Evolutionary conservation across 2,329 filamentous ascomycete species (phyloP).

Genomic region (Phaeophleospora eucalypticola): DNA sequence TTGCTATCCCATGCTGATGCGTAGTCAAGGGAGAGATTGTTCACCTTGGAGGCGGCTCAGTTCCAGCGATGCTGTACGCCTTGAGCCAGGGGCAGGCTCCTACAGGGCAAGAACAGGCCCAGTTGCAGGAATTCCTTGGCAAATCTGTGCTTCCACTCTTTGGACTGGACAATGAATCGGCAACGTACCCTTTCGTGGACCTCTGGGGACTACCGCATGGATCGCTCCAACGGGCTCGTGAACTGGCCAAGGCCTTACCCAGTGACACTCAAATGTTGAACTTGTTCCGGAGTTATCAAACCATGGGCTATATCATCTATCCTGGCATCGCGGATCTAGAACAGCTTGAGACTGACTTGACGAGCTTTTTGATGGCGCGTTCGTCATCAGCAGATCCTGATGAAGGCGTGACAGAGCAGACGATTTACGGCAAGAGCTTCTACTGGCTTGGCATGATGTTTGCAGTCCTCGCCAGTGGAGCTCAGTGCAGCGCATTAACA

Average conservation of each 20-base stretch:
- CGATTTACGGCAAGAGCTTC: slow-evolving; percentile 55
- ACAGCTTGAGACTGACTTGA: slow-evolving; percentile 52
- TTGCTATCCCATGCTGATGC: slow-evolving; percentile 4
- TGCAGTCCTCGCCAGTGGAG: slow-evolving; percentile 59
- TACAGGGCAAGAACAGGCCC: slow-evolving; percentile 41
- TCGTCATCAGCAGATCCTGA: slow-evolving; percentile 37
- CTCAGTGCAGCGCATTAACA: slow-evolving; percentile 55
- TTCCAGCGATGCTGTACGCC: slow-evolving; percentile 57
- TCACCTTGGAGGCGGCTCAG: slow-evolving; percentile 58
- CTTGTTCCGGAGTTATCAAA: slow-evolving; percentile 55
- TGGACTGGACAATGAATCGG: slow-evolving; percentile 60
- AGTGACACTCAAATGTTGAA: slow-evolving; percentile 55
- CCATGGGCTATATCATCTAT: slow-evolving; percentile 57
- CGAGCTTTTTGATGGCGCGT: slow-evolving; percentile 52
- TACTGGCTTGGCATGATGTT: slow-evolving; percentile 59
- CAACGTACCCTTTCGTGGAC: slow-evolving; percentile 63
- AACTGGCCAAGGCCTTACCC: slow-evolving; percentile 57
- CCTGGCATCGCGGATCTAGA: slow-evolving; percentile 56
- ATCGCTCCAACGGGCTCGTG: slow-evolving; percentile 53
- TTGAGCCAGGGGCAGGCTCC: slow-evolving; percentile 40
- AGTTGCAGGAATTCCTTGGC: slow-evolving; percentile 55
- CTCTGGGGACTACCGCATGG: slow-evolving; percentile 59
- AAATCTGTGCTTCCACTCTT: slow-evolving; percentile 60
- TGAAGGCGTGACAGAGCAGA: slow-evolving; percentile 50
- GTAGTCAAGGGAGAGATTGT: slow-evolving; percentile 55